Conservation (phyloP, 495 filamentous ascomycete species). For the Penicillium paradoxum region DNA sequence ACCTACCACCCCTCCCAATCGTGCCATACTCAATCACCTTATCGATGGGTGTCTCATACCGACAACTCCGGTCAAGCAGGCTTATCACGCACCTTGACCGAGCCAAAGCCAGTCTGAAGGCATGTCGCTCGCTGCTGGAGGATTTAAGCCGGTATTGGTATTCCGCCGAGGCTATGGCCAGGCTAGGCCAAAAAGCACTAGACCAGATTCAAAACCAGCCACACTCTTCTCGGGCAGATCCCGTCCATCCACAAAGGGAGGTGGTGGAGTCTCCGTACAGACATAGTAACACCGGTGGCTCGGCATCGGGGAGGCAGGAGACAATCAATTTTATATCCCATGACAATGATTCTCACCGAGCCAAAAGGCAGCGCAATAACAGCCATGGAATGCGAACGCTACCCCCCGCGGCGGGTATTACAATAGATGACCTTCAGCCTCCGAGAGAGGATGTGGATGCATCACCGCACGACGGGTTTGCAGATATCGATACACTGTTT, state of each 20-base stretch:
- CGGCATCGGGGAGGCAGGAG: not conserved
- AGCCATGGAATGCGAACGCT: not conserved
- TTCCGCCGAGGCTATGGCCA: slow-evolving; percentile 57
- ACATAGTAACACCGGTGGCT: not conserved
- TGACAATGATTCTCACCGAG: not conserved
- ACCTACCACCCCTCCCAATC: slow-evolving; percentile 57
- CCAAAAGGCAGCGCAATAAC: not conserved
- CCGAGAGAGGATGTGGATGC: slow-evolving; percentile 7
- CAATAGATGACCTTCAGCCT: slow-evolving; percentile 1
- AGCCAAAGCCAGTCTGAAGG: slow-evolving; percentile 55
- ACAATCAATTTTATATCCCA: not conserved
- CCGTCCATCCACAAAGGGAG: not conserved
- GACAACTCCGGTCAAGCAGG: slow-evolving; percentile 62
- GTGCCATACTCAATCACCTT: slow-evolving; percentile 64
- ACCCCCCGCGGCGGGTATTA: not conserved
- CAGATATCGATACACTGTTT: slow-evolving; percentile 40
- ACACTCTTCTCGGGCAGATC: not conserved
- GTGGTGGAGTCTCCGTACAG: not conserved
- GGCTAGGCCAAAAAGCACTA: slow-evolving; percentile 45
- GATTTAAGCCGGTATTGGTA: slow-evolving; percentile 54
- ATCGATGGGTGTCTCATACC: slow-evolving; percentile 64
- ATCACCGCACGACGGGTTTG: slow-evolving; percentile 21
- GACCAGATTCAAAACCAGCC: slow-evolving; percentile 25
- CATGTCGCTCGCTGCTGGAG: slow-evolving; percentile 53
- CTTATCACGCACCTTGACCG: slow-evolving; percentile 58